Base-by-base conservation (phyloP, 1,139 yeast species). In the Lodderomyces metapsilosis region DNA sequence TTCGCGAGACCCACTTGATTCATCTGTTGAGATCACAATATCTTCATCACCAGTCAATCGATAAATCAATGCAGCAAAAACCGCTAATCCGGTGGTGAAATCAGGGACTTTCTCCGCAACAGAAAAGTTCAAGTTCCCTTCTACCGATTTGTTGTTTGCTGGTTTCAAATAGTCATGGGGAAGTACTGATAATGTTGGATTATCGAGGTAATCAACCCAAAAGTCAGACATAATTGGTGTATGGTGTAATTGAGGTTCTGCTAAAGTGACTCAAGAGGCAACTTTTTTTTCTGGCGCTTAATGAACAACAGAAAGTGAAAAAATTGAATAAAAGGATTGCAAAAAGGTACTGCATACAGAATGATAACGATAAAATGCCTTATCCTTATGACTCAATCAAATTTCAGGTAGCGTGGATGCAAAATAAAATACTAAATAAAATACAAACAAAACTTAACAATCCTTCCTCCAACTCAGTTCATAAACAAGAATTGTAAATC, bases 11-110 rank as follows among this genome's bases (percentile, higher is more conserved):
- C 58, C 54, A 18, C 68, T 62, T 34, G 64, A 58, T 12, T 72
- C 62, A 45, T 81, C 82, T 1, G 94, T 80, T 21, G 95, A 88
- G 47, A 92, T 66, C n/a, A 86, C 83, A 41, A 92, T 82, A 56
- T 92, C 98, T 50, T 89, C 97, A 58, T 92, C 98, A 21, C 97
- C 98, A 4, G 97, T 85, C 42, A 88, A 71, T 58, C 98, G 76
- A 62, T 78, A 84, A 31, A 88, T 74, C 43, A 92, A 71, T 2
- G 84, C 79, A 21, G 84, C 80, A 66, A 84, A 87, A 1, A 78
- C 78, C n/a, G 95, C 71, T 44, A 88, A 71, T 0, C 84, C 81
- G 16, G 76, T 62, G 23, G 73, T 59, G 58, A 84, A 86, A 3
- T 46, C 41, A 3, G 44, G 37, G 15, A 52, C 44, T 32, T 22